These are phyloP conservation scores for Staphylotrichum tortipilum DNA, from an alignment of 495 filamentous ascomycete species.

Conservation along the genomic window DNA sequence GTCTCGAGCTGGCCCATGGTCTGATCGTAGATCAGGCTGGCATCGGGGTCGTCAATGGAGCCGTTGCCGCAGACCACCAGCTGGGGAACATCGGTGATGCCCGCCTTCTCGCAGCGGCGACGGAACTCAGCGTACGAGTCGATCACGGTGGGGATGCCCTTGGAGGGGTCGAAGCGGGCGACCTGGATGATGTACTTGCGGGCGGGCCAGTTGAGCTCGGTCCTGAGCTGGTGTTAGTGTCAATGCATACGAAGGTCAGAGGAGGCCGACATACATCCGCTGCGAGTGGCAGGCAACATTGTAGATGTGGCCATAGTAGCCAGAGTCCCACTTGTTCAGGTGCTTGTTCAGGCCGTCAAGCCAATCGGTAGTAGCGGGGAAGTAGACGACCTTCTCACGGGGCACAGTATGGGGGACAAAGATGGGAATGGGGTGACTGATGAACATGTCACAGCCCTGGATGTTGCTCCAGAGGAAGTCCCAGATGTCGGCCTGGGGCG, in stretches of 20 bases:
- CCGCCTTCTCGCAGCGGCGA: slow-evolving; percentile 42
- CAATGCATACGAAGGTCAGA: fast-evolving
- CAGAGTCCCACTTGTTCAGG: slow-evolving; percentile 63
- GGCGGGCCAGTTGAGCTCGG: slow-evolving; percentile 57
- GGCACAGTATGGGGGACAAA: slow-evolving; percentile 71
- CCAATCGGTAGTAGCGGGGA: slow-evolving; percentile 85
- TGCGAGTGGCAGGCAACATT: slow-evolving; percentile 54
- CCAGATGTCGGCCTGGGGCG: slow-evolving; percentile 70
- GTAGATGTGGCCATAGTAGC: slow-evolving; percentile 70
- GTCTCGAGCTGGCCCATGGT: slow-evolving; percentile 58
- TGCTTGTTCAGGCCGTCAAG: slow-evolving; percentile 81
- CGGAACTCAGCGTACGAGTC: slow-evolving; percentile 71
- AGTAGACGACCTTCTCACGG: slow-evolving; percentile 58
- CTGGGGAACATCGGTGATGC: slow-evolving; percentile 51
- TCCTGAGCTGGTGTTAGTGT: slow-evolving; percentile 30
- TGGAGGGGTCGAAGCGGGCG: slow-evolving; percentile 79
- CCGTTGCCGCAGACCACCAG: slow-evolving; percentile 70
- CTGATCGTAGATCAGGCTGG: slow-evolving; percentile 61
- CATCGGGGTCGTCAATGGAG: slow-evolving; percentile 81
- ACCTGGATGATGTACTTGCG: slow-evolving; percentile 76
- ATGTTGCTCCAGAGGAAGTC: slow-evolving; percentile 67
- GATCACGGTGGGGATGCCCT: slow-evolving; percentile 75
- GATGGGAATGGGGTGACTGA: slow-evolving; percentile 69
- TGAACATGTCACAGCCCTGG: slow-evolving; percentile 65
- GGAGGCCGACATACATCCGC: slow-evolving; percentile 38